Percentiles rank a stretch among this genome's conserved stretches.
Evolutionary conservation across 352 stramenopile species (phyloP).

Genomic region (Phytophthora fragariae): DNA sequence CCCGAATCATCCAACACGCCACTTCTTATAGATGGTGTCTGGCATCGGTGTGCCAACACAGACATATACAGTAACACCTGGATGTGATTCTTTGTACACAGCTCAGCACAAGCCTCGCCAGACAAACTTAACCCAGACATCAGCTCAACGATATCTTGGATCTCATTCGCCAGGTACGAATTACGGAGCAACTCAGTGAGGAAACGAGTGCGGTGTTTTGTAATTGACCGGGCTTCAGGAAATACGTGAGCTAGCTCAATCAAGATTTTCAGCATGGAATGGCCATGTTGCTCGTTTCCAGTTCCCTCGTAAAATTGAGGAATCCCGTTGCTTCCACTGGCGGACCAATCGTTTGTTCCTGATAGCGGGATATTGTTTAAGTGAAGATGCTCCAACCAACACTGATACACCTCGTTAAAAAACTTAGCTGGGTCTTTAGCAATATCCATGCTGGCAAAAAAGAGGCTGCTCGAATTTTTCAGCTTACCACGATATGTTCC

Average conservation of each 20-base stretch:
- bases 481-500: slow-evolving; percentile 50
- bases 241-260: slow-evolving; percentile 73
- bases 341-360: slow-evolving; percentile 43
- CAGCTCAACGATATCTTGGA: slow-evolving; percentile 74
- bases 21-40: slow-evolving; percentile 16
- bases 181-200: slow-evolving; percentile 59
- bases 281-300: slow-evolving; percentile 53
- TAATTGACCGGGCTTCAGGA: slow-evolving; percentile 55
- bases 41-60: slow-evolving; percentile 59
- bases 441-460: slow-evolving; percentile 76
- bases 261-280: slow-evolving; percentile 74
- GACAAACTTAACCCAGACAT: slow-evolving; percentile 63
- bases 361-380: slow-evolving; percentile 49
- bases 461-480: slow-evolving; percentile 60
- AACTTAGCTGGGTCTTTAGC: slow-evolving; percentile 64
- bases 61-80: slow-evolving; percentile 73
- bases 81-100: slow-evolving; percentile 66
- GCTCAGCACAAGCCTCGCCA: slow-evolving; percentile 42
- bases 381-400: slow-evolving; percentile 81
- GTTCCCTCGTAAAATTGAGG: slow-evolving; percentile 29
- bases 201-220: slow-evolving; percentile 56
- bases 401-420: slow-evolving; percentile 85
- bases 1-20: slow-evolving; percentile 37
- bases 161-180: slow-evolving; percentile 58
- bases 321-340: slow-evolving; percentile 43